Evolutionary conservation across 176 grass and related monocot genomes (phyloP).

Genomic region (Aegilops tauschii): DNA sequence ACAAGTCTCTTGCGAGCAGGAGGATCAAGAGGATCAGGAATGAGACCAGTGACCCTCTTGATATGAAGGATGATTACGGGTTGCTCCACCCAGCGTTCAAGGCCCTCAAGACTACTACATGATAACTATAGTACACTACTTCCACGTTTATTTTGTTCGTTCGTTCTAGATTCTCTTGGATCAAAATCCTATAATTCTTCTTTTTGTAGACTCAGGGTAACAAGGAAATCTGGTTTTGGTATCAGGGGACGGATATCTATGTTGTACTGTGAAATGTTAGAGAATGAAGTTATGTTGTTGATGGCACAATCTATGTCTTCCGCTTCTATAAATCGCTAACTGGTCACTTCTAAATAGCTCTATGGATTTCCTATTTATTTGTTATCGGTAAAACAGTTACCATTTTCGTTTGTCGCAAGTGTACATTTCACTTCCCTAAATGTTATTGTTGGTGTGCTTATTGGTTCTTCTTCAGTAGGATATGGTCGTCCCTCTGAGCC

Average conservation of each 20-base stretch:
- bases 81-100: constrained; percentile 95
- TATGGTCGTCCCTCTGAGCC: not conserved
- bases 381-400: too few relatives aligned
- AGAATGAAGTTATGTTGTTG: constrained; percentile 33
- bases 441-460: not conserved
- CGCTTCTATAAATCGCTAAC: constrained; percentile 22
- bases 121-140: constrained; percentile 47
- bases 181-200: constrained; percentile 41
- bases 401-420: not conserved
- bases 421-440: not conserved
- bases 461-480: constrained; percentile 15
- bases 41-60: constrained; percentile 76
- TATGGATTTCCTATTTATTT: not conserved
- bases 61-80: constrained; percentile 74
- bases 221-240: constrained; percentile 1
- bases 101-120: constrained; percentile 58
- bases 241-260: constrained; percentile 37
- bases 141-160: constrained; percentile 54
- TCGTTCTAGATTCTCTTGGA: constrained; percentile 57
- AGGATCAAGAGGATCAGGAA: constrained; percentile 92
- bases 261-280: constrained; percentile 55
- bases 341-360: not conserved
- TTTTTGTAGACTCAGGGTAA: constrained; percentile 46
- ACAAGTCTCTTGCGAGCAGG: constrained; percentile 83
- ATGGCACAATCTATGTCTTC: constrained; percentile 40